These are phyloP conservation scores for Spongospora subterranea DNA, from an alignment of 208 protist genomes.

Conservation along the genomic window DNA sequence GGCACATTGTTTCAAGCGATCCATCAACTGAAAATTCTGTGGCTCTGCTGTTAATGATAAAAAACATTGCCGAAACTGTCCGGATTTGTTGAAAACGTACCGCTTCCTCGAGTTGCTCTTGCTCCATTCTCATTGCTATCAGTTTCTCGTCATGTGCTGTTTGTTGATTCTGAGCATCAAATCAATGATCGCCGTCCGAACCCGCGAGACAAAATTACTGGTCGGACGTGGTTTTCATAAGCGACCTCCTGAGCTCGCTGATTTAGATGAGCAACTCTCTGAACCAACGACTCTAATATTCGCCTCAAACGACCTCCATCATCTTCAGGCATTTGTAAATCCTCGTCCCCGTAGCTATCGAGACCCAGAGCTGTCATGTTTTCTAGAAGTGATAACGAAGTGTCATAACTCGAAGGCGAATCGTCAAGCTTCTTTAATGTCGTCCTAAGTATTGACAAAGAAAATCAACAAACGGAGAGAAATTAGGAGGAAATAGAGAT, in stretches of 20 bases:
- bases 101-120: neutral
- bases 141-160: neutral
- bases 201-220: neutral
- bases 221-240: neutral
- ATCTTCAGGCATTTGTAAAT: neutral
- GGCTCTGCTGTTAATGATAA: neutral
- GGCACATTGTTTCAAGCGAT: neutral
- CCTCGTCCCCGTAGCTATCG: neutral
- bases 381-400: neutral
- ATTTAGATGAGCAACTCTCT: constrained; percentile 13
- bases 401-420: neutral
- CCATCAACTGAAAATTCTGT: neutral
- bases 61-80: neutral
- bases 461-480: neutral
- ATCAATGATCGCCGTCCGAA: neutral
- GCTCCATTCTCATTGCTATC: neutral
- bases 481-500: neutral
- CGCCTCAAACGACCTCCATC: neutral
- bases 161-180: neutral
- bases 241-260: neutral
- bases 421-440: neutral
- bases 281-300: neutral
- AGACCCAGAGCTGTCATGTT: neutral
- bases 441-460: neutral
- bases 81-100: neutral